These are phyloP conservation scores for Orbilia quercus DNA, from an alignment of 2,329 filamentous ascomycete genomes.

Conservation along the genomic window DNA sequence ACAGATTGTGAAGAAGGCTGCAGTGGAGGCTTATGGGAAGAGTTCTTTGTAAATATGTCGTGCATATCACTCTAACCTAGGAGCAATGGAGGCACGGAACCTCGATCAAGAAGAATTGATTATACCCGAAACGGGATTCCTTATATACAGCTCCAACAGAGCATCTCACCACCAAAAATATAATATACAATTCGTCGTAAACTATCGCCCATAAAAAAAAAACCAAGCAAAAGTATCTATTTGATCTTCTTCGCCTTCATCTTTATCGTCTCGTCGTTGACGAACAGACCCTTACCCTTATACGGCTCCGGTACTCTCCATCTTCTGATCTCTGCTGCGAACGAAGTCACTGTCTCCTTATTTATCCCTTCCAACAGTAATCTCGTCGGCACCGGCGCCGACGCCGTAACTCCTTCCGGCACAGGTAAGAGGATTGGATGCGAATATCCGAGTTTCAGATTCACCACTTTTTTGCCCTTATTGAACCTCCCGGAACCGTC, in stretches of 20 bases:
- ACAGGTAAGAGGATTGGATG: slow-evolving; percentile 92
- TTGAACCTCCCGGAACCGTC: slow-evolving; percentile 74
- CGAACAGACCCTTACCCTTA: slow-evolving; percentile 94
- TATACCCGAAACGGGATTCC: no score
- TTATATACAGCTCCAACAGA: slow-evolving; percentile 31
- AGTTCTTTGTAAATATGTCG: slow-evolving; percentile 45
- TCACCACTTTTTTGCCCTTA: slow-evolving; percentile 87
- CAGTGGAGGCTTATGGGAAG: slow-evolving; percentile 43
- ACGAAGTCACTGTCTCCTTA: slow-evolving; percentile 86
- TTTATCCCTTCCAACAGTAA: slow-evolving; percentile 89
- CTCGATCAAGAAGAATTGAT: slow-evolving; percentile 16
- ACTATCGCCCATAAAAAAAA: slow-evolving; percentile 11
- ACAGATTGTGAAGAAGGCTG: slow-evolving; percentile 81
- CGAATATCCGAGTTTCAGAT: slow-evolving; percentile 94
- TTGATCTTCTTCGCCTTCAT: slow-evolving; percentile 98
- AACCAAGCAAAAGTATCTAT: slow-evolving; percentile 65
- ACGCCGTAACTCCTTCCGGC: slow-evolving; percentile 83
- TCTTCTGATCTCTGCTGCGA: slow-evolving; percentile 85
- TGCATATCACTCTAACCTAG: no score
- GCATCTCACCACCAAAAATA: slow-evolving; percentile 30
- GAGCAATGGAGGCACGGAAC: slow-evolving; percentile 1
- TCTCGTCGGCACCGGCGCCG: slow-evolving; percentile 87
- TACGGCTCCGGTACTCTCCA: slow-evolving; percentile 97
- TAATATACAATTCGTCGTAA: slow-evolving; percentile 42
- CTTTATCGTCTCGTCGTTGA: slow-evolving; percentile 97